phyloP scores from a whole-genome alignment of 768 basidiomycete genomes.

The Auriscalpium vulgare region DNA sequence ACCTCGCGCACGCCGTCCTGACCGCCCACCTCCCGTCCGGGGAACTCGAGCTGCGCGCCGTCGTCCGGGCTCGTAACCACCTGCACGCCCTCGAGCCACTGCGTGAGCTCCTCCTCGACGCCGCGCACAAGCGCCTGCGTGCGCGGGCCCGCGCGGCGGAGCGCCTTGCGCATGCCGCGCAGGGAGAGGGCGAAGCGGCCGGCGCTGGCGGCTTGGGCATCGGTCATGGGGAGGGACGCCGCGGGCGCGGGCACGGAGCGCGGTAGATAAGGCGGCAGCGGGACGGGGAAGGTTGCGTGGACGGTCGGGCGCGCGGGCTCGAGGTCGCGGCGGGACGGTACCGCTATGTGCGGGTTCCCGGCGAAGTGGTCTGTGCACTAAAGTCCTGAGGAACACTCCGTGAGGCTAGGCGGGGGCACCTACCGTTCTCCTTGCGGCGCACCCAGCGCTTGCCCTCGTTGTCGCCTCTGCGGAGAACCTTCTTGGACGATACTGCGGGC shows the following conservation, averaged over 20 bases:
- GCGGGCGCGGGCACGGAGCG: conserved; percentile 50
- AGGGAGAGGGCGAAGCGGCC: conserved; percentile 72
- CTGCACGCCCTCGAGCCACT: conserved; percentile 56
- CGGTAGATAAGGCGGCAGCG: conserved; percentile 62
- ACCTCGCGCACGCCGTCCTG: conserved; percentile 57
- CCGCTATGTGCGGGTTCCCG: conserved; percentile 64
- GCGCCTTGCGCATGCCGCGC: conserved; percentile 63
- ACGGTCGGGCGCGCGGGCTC: conserved; percentile 33
- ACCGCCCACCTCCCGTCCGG: conserved; percentile 42
- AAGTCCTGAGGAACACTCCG: not conserved
- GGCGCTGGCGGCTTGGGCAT: conserved; percentile 52
- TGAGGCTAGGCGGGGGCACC: conserved; percentile 12
- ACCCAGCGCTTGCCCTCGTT: conserved; percentile 76
- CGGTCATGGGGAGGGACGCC: conserved; percentile 25
- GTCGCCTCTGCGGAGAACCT: conserved; percentile 40
- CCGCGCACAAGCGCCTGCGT: conserved; percentile 58
- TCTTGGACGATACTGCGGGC: conserved; percentile 24
- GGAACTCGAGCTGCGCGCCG: conserved; percentile 18
- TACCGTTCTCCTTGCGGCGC: conserved; percentile 72
- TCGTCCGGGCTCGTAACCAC: conserved; percentile 46
- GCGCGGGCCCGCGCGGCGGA: conserved; percentile 53
- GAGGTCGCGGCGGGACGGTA: conserved; percentile 54
- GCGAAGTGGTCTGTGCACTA: conserved; percentile 51
- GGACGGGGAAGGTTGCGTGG: conserved; percentile 64
- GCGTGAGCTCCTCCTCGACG: conserved; percentile 52